Percentiles rank a stretch among this genome's conserved stretches.
phyloP scores from a whole-genome alignment of 176 grass and related monocot species.

The Triticum turgidum region DNA sequence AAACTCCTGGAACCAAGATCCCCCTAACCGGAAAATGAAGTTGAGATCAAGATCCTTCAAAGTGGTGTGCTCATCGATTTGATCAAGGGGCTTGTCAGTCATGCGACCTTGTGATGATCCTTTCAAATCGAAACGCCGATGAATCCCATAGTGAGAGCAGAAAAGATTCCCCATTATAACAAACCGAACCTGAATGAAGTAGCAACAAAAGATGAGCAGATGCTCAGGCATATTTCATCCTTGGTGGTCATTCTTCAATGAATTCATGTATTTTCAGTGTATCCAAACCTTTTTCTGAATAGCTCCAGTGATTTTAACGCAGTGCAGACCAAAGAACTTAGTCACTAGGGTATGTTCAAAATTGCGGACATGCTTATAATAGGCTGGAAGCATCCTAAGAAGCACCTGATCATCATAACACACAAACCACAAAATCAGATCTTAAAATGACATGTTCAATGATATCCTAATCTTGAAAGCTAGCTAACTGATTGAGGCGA shows the following conservation, averaged over 20 bases:
- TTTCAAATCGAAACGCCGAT: slow-evolving; percentile 79
- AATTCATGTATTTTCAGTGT: not conserved
- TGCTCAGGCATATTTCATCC: not conserved
- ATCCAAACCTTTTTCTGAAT: slow-evolving; percentile 75
- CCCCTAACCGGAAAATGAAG: slow-evolving; percentile 71
- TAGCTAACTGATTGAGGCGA: not conserved
- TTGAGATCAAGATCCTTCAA: slow-evolving; percentile 91
- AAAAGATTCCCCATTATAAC: slow-evolving; percentile 94
- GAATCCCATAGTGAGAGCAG: slow-evolving; percentile 51
- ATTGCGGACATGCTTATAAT: slow-evolving; percentile 70
- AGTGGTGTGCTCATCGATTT: slow-evolving; percentile 74
- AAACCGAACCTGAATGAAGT: slow-evolving; percentile 65
- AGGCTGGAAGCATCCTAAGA: slow-evolving; percentile 83
- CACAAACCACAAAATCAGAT: slow-evolving; percentile 14
- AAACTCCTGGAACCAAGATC: slow-evolving; percentile 69
- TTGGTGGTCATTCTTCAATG: not conserved
- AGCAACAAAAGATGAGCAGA: not conserved
- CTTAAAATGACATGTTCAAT: not conserved
- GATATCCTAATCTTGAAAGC: not conserved
- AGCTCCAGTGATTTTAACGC: slow-evolving; percentile 75
- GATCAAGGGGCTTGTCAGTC: slow-evolving; percentile 74
- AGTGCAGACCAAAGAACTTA: slow-evolving; percentile 80
- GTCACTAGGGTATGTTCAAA: slow-evolving; percentile 74
- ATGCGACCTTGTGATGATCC: slow-evolving; percentile 79
- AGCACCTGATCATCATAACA: slow-evolving; percentile 55